These are phyloP conservation scores for Podospora anserina DNA, from an alignment of 495 filamentous ascomycete genomes.

Conservation along the genomic window DNA sequence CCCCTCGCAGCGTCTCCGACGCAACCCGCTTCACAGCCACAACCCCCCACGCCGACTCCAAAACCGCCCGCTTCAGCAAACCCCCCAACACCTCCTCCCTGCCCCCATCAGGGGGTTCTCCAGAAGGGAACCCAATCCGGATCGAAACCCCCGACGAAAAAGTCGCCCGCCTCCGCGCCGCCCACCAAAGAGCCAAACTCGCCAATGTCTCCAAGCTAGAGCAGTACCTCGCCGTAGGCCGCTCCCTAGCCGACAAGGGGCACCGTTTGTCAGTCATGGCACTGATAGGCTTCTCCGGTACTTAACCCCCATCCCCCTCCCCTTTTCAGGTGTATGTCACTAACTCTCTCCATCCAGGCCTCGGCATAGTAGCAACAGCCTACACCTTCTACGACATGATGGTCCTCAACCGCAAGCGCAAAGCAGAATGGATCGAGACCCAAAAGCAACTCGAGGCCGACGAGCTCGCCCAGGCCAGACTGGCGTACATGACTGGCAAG, in stretches of 20 bases:
- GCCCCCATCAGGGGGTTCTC: not conserved
- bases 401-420: conserved; percentile 72
- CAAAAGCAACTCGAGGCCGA: conserved; percentile 56
- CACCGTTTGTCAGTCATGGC: conserved; percentile 73
- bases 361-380: conserved; percentile 68
- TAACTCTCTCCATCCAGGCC: conserved; percentile 44
- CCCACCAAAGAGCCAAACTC: conserved; percentile 65
- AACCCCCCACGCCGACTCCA: conserved; percentile 79
- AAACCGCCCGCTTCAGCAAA: conserved; percentile 55
- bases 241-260: conserved; percentile 75
- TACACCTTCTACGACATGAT: conserved; percentile 86
- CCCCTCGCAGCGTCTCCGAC: conserved; percentile 86
- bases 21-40: conserved; percentile 95
- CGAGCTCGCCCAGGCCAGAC: conserved; percentile 51
- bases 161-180: conserved; percentile 78
- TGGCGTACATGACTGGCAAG: conserved; percentile 58
- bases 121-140: conserved; percentile 13
- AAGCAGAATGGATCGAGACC: conserved; percentile 62
- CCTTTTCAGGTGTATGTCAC: not conserved
- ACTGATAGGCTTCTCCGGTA: conserved; percentile 79
- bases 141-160: conserved; percentile 85
- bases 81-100: conserved; percentile 6
- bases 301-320: not conserved
- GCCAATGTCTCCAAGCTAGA: conserved; percentile 67
- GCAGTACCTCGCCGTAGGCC: conserved; percentile 60